Base-by-base conservation (phyloP, 306 rosid genomes). In the Pterocarpus macrocarpus region DNA sequence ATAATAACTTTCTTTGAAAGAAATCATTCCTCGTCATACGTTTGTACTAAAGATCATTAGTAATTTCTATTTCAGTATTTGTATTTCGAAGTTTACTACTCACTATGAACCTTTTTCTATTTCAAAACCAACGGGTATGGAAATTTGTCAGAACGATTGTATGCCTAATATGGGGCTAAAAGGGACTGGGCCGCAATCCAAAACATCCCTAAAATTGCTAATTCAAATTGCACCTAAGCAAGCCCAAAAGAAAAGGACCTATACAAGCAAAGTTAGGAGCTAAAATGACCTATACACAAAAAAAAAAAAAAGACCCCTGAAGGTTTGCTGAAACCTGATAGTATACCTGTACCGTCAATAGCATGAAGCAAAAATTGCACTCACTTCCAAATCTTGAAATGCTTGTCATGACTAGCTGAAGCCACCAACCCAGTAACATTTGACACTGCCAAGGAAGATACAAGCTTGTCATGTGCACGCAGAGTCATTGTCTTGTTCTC, bases 321-420 rank as follows among this genome's bases (percentile, higher is more conserved):
- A 35, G 47, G 43, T 50, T 62, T 64, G 82, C 50, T 32, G 13
- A 8, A 10, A 11, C 36, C 32, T 45, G 33, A 64, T 63, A 71
- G 65, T 62, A 73, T 72, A 53, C 45, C 66, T 79, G 5, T 15
- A 59, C 52, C 64, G 61, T 44, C 61, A 15, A 13, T 50, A 28
- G 6, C 47, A n/a, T 49, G 22, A 62, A n/a, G 75, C 33, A 28
- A 56, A 35, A 53, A 17, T 7, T 10, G 9, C 57, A 14, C 5
- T 86, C 90, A 92, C 84, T 90, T 90, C 98, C 98, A 95, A 44
- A 95, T 71, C 85, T 89, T 95, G 85, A 92, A 87, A 16, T 73
- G 71, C 68, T 80, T 84, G 82, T 91, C 97, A 52, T 90, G 92
- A 81, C 97, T 90, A 22, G 89, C 86, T 28, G 98, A 90, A 81